Base-by-base conservation (phyloP, 768 basidiomycete species). In the Favolaschia claudopus region DNA sequence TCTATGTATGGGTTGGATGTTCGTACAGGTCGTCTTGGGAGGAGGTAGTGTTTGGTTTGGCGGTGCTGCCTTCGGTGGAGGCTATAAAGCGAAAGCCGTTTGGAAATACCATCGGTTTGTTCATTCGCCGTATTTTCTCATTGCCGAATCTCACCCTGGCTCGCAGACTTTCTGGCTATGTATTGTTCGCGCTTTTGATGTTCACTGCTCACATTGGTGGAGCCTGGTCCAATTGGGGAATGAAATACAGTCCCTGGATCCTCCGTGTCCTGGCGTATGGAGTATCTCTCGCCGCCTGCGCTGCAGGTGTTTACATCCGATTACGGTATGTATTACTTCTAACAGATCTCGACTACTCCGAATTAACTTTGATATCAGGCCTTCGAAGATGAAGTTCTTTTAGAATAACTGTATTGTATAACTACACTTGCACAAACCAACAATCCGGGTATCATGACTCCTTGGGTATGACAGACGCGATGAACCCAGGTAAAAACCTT, bases 401-500 rank as follows among this genome's bases (percentile, higher is more conserved):
- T 64, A 64, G 63, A 60, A 51, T 28, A 31, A 14, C 29, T 57
- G 44, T 60, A 58, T 77, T 82, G 55, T 81, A 66, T 53, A 51
- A 44, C 27, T 19, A 52, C 17, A 38, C 39, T 42, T 46, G 17
- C 33, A 27, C 47, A 50, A 20, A 37, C 17, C 28, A 38, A 45
- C 34, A 36, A 42, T 25, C 46, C 31, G 49, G 62, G 55, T 58
- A 56, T 62, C 59, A 67, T 55, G 57, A 42, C 46, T 62, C 55
- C n/a, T 58, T 67, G 9, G 86, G 80, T 60, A 94, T 82, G 27
- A 93, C 81, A 42, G 91, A 88, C 17, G 79, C 77, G 61, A 98
- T 76, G 75, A 99, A 96, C 19, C 94, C 92, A 15, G 96, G 96
- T 55, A 99, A 76, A 78, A 99, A 95, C 36, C 89, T 85, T 65